Evolutionary conservation across 441 rosid species (phyloP), one percentile per base, ranked within the genome.

Genomic region (Pelargonium myrrhifolium): DNA sequence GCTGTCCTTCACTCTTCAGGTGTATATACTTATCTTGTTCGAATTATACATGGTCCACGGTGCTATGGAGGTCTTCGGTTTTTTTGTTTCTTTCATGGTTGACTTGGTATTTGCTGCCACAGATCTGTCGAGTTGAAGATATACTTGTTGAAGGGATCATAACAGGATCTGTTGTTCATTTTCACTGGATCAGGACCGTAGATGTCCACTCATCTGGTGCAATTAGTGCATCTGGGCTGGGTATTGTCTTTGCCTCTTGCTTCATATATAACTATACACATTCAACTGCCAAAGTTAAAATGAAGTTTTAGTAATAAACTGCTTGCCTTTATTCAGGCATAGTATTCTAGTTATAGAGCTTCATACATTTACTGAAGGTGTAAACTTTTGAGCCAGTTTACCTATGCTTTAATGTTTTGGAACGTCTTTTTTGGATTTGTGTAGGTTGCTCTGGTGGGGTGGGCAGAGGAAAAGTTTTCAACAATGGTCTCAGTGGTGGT

Each of bases 101-200:
- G 68, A 56, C 65, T 61, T 72, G 65, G 31, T 35, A 20, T 58
- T 75, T 78, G 62, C 53, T 51, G 43, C 72, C 76, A 80, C 86
- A 92, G 98, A 87, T 92, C 67, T 92, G 98, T 79, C 86, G 98
- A 66, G 96, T 90, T 70, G 98, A 92, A 60, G 87, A 88, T 79
- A 75, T 92, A 72, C 72, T 73, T 70, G 79, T 87, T 66, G 89
- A 86, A 76, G 98, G 98, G 78, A 69, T 74, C 53, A 72, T 92
- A 63, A 76, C 82, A 37, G 98, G 98, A 70, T 92, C 98, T 45
- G 88, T 92, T 66, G 74, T 92, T 66, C 96, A 89, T 74, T 90
- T 92, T 77, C 98, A 92, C 77, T 81, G 93, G 88, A 89, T 87
- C 67, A 85, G 95, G 82, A 78, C 81, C 11, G 80, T 92, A 12